Percentiles rank a stretch among this genome's conserved stretches.
Conservation (phyloP, 164 flowering plant species). For the Nymphaea thermarum region DNA sequence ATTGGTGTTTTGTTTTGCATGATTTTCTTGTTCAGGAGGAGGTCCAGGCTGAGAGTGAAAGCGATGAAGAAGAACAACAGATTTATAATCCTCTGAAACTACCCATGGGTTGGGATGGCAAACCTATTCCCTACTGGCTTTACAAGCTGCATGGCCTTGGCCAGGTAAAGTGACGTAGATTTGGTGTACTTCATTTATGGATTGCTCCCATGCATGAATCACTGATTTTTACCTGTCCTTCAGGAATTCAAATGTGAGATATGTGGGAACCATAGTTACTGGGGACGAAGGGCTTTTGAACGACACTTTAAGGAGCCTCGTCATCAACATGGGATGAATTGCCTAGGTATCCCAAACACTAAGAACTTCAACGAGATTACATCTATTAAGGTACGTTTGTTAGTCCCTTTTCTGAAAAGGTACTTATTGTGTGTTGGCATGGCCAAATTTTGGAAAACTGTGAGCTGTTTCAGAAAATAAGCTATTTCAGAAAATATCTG, state of each 20-base stretch:
- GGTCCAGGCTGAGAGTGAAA: conserved; percentile 79
- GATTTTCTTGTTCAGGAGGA: conserved; percentile 62
- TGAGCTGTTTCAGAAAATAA: no score
- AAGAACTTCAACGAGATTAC: conserved; percentile 97
- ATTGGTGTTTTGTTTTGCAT: background rate
- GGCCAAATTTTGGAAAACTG: background rate
- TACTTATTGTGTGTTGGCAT: background rate
- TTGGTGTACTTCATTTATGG: background rate
- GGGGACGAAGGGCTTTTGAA: conserved; percentile 98
- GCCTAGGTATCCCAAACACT: conserved; percentile 97
- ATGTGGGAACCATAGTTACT: conserved; percentile 95
- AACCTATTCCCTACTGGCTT: conserved; percentile 98
- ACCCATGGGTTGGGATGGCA: conserved; percentile 99
- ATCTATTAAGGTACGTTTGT: conserved; percentile 56
- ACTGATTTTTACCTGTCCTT: background rate
- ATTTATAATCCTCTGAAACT: conserved; percentile 94
- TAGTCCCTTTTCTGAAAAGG: background rate
- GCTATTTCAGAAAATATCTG: no score
- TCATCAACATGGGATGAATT: conserved; percentile 98
- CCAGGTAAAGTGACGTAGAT: conserved; percentile 36
- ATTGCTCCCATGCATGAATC: background rate
- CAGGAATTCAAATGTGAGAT: conserved; percentile 99
- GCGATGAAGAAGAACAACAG: conserved; percentile 95
- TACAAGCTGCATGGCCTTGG: conserved; percentile 99
- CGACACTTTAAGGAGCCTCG: conserved; percentile 99